A percentile compares a stretch with the other conserved stretches of the same genome.
These are phyloP conservation scores for Porogramme epimiltina DNA, from an alignment of 1,284 basidiomycete genomes.

Conservation along the genomic window DNA sequence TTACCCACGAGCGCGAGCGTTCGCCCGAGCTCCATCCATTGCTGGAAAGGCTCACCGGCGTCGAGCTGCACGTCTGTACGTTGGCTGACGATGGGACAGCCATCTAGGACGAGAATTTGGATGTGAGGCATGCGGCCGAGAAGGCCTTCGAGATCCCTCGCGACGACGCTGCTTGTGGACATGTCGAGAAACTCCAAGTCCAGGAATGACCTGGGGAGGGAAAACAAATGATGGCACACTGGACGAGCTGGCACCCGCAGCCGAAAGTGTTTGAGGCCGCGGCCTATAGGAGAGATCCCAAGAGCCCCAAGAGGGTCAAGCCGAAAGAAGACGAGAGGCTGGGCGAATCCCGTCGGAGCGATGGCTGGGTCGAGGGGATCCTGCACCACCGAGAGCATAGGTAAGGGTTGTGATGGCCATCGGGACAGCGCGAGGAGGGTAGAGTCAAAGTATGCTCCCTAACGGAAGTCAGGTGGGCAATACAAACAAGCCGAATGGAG, in stretches of 20 bases:
- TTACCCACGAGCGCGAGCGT: conserved; percentile 55
- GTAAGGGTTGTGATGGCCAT: conserved; percentile 54
- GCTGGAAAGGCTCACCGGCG: conserved; percentile 35
- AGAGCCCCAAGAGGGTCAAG: conserved; percentile 52
- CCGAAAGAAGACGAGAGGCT: conserved; percentile 74
- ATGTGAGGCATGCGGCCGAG: conserved; percentile 46
- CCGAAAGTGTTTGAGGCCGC: conserved; percentile 47
- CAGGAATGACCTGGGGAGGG: conserved; percentile 38
- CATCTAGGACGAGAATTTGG: conserved; percentile 56
- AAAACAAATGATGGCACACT: conserved; percentile 45
- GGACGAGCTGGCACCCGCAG: conserved; percentile 62
- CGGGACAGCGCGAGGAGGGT: conserved; percentile 50
- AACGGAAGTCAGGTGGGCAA: not conserved
- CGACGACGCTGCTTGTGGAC: conserved; percentile 54
- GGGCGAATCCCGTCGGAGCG: conserved; percentile 53
- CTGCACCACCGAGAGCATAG: conserved; percentile 63
- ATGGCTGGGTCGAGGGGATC: conserved; percentile 51
- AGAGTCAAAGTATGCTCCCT: conserved; percentile 75
- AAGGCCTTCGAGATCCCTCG: conserved; percentile 51
- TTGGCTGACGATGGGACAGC: conserved; percentile 44
- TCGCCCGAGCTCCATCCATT: conserved; percentile 61
- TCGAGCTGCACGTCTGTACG: conserved; percentile 33
- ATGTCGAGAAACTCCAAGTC: conserved; percentile 56
- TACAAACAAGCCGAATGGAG: not conserved
- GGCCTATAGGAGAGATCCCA: conserved; percentile 45